Percentiles rank a stretch among this genome's conserved stretches.
These are phyloP conservation scores for Blastocystis sp. DNA, from an alignment of 352 stramenopile genomes.

Conservation along the genomic window DNA sequence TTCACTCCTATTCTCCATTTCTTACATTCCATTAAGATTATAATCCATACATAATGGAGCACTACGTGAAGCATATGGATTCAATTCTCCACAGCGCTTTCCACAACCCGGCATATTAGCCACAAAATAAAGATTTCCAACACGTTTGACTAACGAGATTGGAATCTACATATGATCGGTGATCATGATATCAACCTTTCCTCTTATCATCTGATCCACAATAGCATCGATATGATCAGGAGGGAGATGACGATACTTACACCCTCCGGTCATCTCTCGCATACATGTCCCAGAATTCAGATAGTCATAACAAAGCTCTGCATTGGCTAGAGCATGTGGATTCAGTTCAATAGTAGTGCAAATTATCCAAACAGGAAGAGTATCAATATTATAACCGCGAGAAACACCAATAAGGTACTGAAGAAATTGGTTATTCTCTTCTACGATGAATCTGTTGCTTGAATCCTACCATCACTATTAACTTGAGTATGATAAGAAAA, in stretches of 20 bases:
- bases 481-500: too few species aligned
- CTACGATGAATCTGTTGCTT: background rate
- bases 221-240: slow-evolving; percentile 30
- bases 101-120: background rate
- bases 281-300: slow-evolving; percentile 26
- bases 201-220: background rate
- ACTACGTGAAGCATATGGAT: background rate
- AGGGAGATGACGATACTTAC: slow-evolving; percentile 10
- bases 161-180: background rate
- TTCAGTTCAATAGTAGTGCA: slow-evolving; percentile 1
- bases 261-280: background rate
- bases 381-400: background rate
- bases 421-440: background rate
- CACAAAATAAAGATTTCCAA: background rate
- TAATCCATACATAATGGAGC: slow-evolving; percentile 21
- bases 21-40: slow-evolving; percentile 15
- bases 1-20: background rate
- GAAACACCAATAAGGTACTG: background rate
- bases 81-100: slow-evolving; percentile 22
- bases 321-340: background rate
- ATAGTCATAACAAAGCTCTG: slow-evolving; percentile 47
- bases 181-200: background rate
- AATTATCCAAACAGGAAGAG: background rate
- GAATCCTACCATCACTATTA: too few species aligned
- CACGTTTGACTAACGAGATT: background rate